These are phyloP conservation scores for Phytophthora uliginosa DNA, from an alignment of 352 stramenopile genomes.

Conservation along the genomic window DNA sequence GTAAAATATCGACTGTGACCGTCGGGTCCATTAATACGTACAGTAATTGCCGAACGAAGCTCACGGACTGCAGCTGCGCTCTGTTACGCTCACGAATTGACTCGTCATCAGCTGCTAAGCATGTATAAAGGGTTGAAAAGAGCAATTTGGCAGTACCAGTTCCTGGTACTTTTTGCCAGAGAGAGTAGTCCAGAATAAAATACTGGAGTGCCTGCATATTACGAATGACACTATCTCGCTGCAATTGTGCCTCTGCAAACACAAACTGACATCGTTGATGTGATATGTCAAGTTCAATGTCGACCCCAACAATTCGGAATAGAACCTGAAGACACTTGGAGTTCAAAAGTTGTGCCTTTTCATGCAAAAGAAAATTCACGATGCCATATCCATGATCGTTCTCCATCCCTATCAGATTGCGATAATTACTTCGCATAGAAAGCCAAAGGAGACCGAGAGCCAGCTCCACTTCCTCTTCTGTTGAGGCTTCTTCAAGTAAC, in stretches of 20 bases:
- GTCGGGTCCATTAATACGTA: conserved; percentile 75
- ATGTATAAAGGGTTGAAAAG: conserved; percentile 77
- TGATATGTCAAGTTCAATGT: conserved; percentile 35
- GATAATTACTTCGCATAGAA: conserved; percentile 42
- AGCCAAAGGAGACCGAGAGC: conserved; percentile 52
- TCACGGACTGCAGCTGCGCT: conserved; percentile 68
- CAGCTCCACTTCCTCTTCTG: conserved; percentile 50
- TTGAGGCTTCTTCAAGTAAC: conserved; percentile 58
- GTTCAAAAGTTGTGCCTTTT: conserved; percentile 61
- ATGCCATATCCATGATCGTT: conserved; percentile 80
- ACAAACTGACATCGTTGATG: conserved; percentile 1
- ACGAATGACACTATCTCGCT: conserved; percentile 58
- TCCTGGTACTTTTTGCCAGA: conserved; percentile 61
- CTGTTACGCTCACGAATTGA: conserved; percentile 65
- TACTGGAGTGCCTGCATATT: conserved; percentile 78
- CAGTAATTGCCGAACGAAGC: conserved; percentile 72
- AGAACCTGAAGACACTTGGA: conserved; percentile 44
- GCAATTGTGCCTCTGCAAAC: background rate
- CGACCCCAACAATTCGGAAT: conserved; percentile 68
- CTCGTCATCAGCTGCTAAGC: conserved; percentile 55
- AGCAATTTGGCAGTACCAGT: conserved; percentile 54
- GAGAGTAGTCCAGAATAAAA: conserved; percentile 77
- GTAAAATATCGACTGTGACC: conserved; percentile 56
- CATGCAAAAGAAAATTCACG: conserved; percentile 72
- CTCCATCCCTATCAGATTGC: conserved; percentile 71